Evolutionary conservation across 352 stramenopile species (phyloP), one percentile per base, ranked within the genome.

Genomic region (Phytophthora agathidicida): DNA sequence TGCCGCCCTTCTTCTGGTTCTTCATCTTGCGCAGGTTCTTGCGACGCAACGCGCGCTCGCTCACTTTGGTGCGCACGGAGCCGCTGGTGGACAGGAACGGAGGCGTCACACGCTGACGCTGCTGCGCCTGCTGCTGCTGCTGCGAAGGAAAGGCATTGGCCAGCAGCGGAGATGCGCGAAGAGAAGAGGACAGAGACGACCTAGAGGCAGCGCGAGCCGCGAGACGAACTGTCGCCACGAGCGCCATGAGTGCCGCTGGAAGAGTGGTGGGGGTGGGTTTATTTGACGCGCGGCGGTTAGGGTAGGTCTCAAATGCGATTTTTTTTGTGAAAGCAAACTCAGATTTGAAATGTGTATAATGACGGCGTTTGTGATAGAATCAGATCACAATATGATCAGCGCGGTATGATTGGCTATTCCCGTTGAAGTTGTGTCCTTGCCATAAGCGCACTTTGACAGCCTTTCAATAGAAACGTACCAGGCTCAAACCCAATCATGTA

Each of bases 21-120:
- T 92, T 92, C 65, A 86, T 84, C 55, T 89, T 89, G 65, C 82
- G 82, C 65, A 89, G 67, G 63, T 89, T 86, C 62, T 91, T 91
- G 45, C 82, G 82, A 6, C 82, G 79, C 60, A 80, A 52, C 2
- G 82, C 70, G 16, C 82, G 82, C 33, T 92, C 82, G 65, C 79
- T 89, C 48, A 89, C 69, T 63, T 89, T 91, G 26, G 75, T 83
- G 61, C 79, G 79, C 39, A 89, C 76, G 17, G 52, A 55, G 26
- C 59, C 73, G 14, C 28, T 27, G 22, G 10, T 16, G 7, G 20
- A 43, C 50, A 79, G 52, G 65, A 75, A 70, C 32, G 60, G 57
- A 41, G 57, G 53, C 11, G 35, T 23, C 27, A 65, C n/a, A n/a
- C n/a, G n/a, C n/a, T n/a, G n/a, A n/a, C 42, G 31, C 5, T 14